These are phyloP conservation scores for Trematosphaeria pertusa DNA, from an alignment of 2,329 filamentous ascomycete genomes.

Conservation along the genomic window DNA sequence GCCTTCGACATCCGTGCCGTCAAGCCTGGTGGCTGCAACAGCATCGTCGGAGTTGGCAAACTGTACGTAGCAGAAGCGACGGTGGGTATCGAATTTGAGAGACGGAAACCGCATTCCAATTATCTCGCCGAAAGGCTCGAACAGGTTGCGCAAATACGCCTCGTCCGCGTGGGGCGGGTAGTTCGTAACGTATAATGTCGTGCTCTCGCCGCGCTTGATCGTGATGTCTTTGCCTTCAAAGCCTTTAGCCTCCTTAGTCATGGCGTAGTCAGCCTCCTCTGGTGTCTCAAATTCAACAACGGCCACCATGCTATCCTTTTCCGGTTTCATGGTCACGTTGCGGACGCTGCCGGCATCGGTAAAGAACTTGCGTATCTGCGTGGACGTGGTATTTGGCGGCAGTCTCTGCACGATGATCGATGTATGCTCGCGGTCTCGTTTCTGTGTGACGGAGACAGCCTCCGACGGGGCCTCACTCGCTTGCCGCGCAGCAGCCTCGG, in stretches of 20 bases:
- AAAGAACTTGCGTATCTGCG: slow-evolving; percentile 86
- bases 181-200: slow-evolving; percentile 90
- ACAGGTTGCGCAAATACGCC: slow-evolving; percentile 70
- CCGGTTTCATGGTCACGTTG: slow-evolving; percentile 71
- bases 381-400: slow-evolving; percentile 72
- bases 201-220: slow-evolving; percentile 75
- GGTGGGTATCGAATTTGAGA: slow-evolving; percentile 84
- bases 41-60: slow-evolving; percentile 65
- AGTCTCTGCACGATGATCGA: slow-evolving; percentile 83
- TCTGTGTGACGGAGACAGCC: slow-evolving; percentile 52
- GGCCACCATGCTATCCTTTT: slow-evolving; percentile 69
- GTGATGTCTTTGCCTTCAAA: slow-evolving; percentile 76
- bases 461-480: slow-evolving; percentile 47
- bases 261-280: slow-evolving; percentile 81
- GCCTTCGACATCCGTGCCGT: slow-evolving; percentile 72
- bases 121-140: slow-evolving; percentile 76
- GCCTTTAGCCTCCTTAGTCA: slow-evolving; percentile 81
- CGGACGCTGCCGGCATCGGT: slow-evolving; percentile 87
- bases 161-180: slow-evolving; percentile 82
- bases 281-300: slow-evolving; percentile 83
- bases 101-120: slow-evolving; percentile 89
- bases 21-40: slow-evolving; percentile 68
- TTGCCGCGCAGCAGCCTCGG: slow-evolving; percentile 25
- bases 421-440: slow-evolving; percentile 89
- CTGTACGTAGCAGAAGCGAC: slow-evolving; percentile 96